Conservation (phyloP, 768 basidiomycete genomes). For the Sporobolomyces roseus region DNA sequence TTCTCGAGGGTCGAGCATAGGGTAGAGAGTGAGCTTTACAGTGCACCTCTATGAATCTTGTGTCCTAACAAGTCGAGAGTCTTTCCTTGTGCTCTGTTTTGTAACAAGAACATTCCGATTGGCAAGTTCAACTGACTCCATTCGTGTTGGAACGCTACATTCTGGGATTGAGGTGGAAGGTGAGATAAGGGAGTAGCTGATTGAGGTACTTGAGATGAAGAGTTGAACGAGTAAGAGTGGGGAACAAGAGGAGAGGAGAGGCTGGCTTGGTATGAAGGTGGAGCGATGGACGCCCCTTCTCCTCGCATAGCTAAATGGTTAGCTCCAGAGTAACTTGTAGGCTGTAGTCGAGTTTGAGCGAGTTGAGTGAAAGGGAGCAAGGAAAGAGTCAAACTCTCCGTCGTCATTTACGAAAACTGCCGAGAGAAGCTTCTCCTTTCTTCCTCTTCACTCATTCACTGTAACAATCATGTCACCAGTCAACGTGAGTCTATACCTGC, state of each 20-base stretch:
- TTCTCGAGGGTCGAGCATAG: no score
- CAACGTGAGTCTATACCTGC: conserved; percentile 5
- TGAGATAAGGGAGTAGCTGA: background rate
- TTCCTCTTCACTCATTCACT: no score
- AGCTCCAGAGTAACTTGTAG: no score
- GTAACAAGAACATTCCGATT: conserved; percentile 25
- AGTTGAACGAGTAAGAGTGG: no score
- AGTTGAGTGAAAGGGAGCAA: background rate
- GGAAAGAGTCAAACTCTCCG: background rate
- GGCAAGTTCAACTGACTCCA: conserved; percentile 13
- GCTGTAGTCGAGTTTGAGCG: no score
- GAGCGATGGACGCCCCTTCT: background rate
- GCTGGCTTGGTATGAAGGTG: background rate
- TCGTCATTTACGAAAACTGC: no score
- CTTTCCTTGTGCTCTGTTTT: conserved; percentile 31
- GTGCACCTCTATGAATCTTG: conserved; percentile 10
- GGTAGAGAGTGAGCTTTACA: background rate
- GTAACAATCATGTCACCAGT: conserved; percentile 7
- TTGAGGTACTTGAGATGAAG: no score
- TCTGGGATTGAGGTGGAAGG: background rate
- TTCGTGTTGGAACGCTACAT: background rate
- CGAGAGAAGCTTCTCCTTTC: background rate
- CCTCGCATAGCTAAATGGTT: no score
- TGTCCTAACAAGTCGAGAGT: conserved; percentile 25
- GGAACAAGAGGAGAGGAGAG: conserved; percentile 6